Evolutionary conservation across 768 basidiomycete species (phyloP).

Genomic region (Kondoa malvinella): DNA sequence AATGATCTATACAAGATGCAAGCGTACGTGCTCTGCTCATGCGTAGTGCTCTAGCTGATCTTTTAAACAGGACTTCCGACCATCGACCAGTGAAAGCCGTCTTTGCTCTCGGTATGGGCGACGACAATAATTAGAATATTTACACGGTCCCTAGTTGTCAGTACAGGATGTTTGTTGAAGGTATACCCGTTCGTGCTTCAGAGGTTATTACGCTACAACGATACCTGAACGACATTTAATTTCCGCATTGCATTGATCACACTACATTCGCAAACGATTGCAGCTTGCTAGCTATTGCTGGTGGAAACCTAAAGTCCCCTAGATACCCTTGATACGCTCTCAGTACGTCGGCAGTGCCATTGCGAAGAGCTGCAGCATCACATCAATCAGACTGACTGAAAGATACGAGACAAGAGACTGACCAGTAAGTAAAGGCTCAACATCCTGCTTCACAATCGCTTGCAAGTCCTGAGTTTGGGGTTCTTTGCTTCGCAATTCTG

Average conservation of each 20-base stretch:
- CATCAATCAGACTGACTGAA: not conserved
- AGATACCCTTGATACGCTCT: conserved; percentile 18
- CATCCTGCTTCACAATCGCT: conserved; percentile 12
- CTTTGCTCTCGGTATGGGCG: not conserved
- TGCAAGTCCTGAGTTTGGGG: conserved; percentile 9
- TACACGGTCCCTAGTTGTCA: no score
- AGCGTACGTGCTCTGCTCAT: conserved; percentile 35
- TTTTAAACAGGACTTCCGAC: not conserved
- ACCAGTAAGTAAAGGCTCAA: not conserved
- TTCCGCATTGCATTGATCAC: no score
- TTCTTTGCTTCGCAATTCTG: conserved; percentile 37
- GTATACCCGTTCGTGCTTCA: no score
- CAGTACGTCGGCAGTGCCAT: conserved; percentile 18
- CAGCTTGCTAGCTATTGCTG: not conserved
- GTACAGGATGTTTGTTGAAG: no score
- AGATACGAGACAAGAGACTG: not conserved
- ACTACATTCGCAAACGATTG: not conserved
- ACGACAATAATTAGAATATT: not conserved
- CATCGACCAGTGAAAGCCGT: conserved; percentile 1
- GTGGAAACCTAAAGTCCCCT: conserved; percentile 14
- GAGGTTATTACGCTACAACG: no score
- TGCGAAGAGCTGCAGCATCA: conserved; percentile 9
- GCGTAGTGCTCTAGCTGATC: conserved; percentile 38
- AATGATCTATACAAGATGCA: conserved; percentile 61
- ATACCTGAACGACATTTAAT: no score